Evolutionary conservation across 1,139 yeast genomes (phyloP), one percentile per base, ranked within the genome.

Genomic region (Candida sp.): DNA sequence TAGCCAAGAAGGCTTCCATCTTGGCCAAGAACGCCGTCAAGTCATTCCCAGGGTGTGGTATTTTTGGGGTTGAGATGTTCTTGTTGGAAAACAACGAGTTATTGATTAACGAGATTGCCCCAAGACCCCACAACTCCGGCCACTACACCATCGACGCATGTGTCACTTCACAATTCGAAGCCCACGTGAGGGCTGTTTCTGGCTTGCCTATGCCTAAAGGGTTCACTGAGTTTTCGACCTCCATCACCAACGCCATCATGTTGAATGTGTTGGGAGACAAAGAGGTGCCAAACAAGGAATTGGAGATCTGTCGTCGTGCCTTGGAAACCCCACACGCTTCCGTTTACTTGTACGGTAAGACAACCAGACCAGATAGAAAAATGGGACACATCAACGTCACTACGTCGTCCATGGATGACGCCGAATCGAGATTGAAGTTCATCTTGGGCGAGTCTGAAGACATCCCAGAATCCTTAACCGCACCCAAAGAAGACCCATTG

Each of bases 101-200:
- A 43, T 72, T 93, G 54, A 78, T 96, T 61, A 94, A 94, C 68
- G 99, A 94, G 74, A 88, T 94, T 62, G 99, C 99, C 1, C 99
- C 99, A 60, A 84, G 99, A 68, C 99, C 99, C 35, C 99, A 94
- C 67, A 94, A 94, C 68, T 92, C 98, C 2, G 99, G 99, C 37
- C 99, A 94, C 68, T 94, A 92, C 69, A 94, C 99, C 7, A 93
- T 92, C 50, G 97, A 96, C 65, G 98, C 98, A 0, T 94, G 99
- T 71, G 93, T 91, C 4, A 92, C 98, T 3, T 90, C 97, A 0
- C 99, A 94, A 70, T 94, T 94, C 63, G 99, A 94, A 71, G 98
- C 99, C 1, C 98, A 94, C 60, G 78, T 94, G 17, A 84, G 99
- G 62, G 96, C 98, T 1, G 91, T 94, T 35, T 74, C 89, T 34